phyloP scores from a whole-genome alignment of 1,284 basidiomycete genomes.

The Ustilago trichophora region DNA sequence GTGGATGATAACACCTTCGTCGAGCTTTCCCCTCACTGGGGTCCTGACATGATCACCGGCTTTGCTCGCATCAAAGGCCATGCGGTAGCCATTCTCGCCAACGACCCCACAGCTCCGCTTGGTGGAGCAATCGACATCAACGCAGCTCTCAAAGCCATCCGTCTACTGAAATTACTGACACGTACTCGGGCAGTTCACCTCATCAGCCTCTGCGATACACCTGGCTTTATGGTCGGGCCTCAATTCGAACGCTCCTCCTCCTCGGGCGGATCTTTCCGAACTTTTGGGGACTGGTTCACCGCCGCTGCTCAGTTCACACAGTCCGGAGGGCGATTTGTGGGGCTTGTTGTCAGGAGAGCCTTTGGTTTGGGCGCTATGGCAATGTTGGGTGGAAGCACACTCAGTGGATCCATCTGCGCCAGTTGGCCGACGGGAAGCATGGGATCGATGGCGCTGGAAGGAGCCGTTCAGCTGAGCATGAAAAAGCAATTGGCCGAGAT shows the following conservation, averaged over 20 bases:
- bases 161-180: constrained; percentile 39
- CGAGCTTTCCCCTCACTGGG: constrained; percentile 42
- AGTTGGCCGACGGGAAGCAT: constrained; percentile 41
- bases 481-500: constrained; percentile 45
- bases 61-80: constrained; percentile 34
- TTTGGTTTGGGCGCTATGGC: constrained; percentile 54
- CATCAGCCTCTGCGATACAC: constrained; percentile 48
- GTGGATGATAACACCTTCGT: constrained; percentile 44
- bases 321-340: constrained; percentile 37
- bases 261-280: constrained; percentile 33
- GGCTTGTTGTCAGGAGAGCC: constrained; percentile 34
- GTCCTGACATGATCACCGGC: constrained; percentile 41
- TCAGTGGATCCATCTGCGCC: constrained; percentile 35
- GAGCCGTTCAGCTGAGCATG: constrained; percentile 45
- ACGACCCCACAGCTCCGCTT: constrained; percentile 35
- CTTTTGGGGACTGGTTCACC: constrained; percentile 51
- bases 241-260: constrained; percentile 27
- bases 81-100: constrained; percentile 46
- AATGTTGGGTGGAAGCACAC: constrained; percentile 44
- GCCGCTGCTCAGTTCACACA: constrained; percentile 24
- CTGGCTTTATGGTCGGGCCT: constrained; percentile 54
- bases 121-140: constrained; percentile 50
- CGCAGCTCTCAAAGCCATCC: constrained; percentile 44
- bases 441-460: constrained; percentile 48
- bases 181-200: constrained; percentile 38